phyloP scores from a whole-genome alignment of 2,329 filamentous ascomycete species.

The Hymenoscyphus fructigenus region DNA sequence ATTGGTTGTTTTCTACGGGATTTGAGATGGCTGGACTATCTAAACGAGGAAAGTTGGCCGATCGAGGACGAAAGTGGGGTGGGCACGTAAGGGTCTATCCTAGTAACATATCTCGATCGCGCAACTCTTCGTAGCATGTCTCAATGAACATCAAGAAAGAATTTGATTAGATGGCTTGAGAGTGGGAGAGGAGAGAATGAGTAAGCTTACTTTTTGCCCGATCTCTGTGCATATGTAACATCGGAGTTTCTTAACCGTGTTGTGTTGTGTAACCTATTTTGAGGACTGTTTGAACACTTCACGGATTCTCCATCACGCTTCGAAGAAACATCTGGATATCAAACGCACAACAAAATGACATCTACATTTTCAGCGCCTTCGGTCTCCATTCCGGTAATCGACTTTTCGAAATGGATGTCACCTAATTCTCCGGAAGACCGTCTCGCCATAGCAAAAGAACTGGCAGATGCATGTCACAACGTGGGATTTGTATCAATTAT shows the following conservation, averaged over 20 bases:
- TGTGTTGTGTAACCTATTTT: neutral
- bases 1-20: neutral
- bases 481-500: slow-evolving; percentile 50
- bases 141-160: neutral
- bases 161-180: neutral
- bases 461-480: slow-evolving; percentile 43
- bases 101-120: neutral
- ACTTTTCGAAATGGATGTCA: slow-evolving; percentile 26
- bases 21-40: neutral
- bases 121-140: neutral
- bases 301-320: neutral
- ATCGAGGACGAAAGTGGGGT: neutral
- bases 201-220: slow-evolving; percentile 1
- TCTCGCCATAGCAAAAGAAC: slow-evolving; percentile 38
- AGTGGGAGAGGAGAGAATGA: neutral
- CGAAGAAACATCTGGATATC: neutral
- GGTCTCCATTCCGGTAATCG: slow-evolving; percentile 26
- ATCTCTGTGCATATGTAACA: neutral
- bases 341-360: neutral
- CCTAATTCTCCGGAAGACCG: slow-evolving; percentile 29
- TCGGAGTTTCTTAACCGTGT: neutral
- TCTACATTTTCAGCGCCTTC: neutral
- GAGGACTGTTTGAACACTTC: neutral
- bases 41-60: neutral
- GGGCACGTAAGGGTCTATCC: neutral